phyloP scores from a whole-genome alignment of 106 monocot genomes.

The Dactylorhiza incarnata region DNA sequence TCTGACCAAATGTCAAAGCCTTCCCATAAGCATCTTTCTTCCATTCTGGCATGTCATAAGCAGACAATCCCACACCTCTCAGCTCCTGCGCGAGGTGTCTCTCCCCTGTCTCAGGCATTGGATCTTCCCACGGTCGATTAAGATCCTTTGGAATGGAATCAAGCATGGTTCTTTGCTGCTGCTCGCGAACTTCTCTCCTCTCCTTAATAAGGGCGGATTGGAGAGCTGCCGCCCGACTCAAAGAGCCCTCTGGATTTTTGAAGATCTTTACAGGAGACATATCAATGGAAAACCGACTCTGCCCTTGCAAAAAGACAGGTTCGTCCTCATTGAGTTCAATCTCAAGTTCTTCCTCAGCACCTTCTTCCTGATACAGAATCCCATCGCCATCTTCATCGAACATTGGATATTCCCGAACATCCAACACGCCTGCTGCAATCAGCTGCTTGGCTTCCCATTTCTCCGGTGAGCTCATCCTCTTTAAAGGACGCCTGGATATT shows the following conservation, averaged over 20 bases:
- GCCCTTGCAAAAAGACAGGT: conserved; percentile 85
- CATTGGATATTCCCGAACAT: conserved; percentile 55
- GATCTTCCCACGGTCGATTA: conserved; percentile 93
- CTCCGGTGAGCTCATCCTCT: conserved; percentile 95
- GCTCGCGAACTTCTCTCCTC: conserved; percentile 86
- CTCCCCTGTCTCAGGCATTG: conserved; percentile 95
- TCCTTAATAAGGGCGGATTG: conserved; percentile 94
- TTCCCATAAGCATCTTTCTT: conserved; percentile 97
- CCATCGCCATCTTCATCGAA: conserved; percentile 92
- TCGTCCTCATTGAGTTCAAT: conserved; percentile 93
- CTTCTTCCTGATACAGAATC: conserved; percentile 80
- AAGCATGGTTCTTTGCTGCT: conserved; percentile 88
- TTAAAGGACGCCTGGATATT: conserved; percentile 57
- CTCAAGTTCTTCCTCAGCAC: conserved; percentile 83
- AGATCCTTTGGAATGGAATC: conserved; percentile 97
- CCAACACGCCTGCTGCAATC: conserved; percentile 74
- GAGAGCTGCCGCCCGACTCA: conserved; percentile 84
- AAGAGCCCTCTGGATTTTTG: conserved; percentile 90
- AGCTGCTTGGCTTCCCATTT: conserved; percentile 94
- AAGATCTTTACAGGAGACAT: conserved; percentile 97
- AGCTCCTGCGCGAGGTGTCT: conserved; percentile 90
- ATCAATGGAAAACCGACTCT: conserved; percentile 78
- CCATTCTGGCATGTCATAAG: conserved; percentile 98
- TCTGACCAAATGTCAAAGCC: conserved; percentile 82
- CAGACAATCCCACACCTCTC: conserved; percentile 86